These are phyloP conservation scores for Globisporangium paroecandrum DNA, from an alignment of 352 stramenopile species.

Conservation along the genomic window DNA sequence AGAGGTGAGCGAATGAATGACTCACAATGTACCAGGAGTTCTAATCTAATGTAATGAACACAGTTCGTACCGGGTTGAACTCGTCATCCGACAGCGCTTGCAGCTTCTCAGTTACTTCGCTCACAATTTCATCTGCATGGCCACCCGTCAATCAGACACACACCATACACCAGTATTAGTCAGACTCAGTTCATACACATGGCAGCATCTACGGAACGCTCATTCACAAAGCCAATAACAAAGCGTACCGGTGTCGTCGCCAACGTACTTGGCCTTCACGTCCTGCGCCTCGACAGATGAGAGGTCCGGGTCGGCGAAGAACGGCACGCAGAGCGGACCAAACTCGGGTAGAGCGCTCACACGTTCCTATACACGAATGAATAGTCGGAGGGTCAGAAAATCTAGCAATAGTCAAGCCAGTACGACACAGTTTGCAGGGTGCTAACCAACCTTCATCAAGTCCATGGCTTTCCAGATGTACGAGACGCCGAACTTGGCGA, in stretches of 20 bases:
- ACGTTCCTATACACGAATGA: constrained; percentile 41
- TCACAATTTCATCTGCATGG: constrained; percentile 43
- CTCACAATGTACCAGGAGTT: background rate
- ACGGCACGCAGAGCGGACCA: constrained; percentile 65
- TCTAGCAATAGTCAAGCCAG: background rate
- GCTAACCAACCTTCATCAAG: constrained; percentile 67
- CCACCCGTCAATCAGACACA: background rate
- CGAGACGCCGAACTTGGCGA: constrained; percentile 52
- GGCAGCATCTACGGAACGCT: constrained; percentile 5
- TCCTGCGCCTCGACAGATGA: constrained; percentile 38
- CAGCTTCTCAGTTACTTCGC: constrained; percentile 41
- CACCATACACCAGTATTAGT: background rate
- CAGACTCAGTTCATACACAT: background rate
- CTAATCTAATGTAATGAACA: background rate
- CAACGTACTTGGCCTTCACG: constrained; percentile 79
- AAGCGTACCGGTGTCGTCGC: constrained; percentile 35
- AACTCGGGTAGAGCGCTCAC: constrained; percentile 81
- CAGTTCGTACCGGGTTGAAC: constrained; percentile 49
- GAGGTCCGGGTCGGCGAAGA: constrained; percentile 65
- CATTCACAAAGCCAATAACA: constrained; percentile 14
- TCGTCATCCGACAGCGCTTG: constrained; percentile 53
- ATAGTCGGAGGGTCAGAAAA: background rate
- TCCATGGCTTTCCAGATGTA: constrained; percentile 78
- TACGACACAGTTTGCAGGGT: background rate
- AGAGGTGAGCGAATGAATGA: background rate